Conservation (phyloP, 345 rosid species). For the Punica granatum region DNA sequence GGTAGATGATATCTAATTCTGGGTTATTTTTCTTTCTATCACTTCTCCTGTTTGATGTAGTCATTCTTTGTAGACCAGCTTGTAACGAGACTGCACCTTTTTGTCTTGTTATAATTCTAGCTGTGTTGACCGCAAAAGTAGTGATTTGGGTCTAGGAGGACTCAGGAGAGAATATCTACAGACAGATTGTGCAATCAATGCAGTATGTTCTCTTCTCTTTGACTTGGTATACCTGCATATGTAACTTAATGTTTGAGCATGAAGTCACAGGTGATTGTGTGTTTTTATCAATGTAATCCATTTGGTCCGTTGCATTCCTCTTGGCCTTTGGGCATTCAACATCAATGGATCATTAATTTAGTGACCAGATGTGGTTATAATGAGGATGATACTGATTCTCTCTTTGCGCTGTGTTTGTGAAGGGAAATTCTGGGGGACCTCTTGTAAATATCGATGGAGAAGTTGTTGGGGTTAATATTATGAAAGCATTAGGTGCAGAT, state of each 20-base stretch:
- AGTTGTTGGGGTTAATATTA: slow-evolving; percentile 76
- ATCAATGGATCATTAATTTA: not conserved
- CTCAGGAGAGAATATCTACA: slow-evolving; percentile 78
- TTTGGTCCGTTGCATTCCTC: not conserved
- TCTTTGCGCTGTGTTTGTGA: slow-evolving; percentile 8
- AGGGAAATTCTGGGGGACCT: slow-evolving; percentile 99
- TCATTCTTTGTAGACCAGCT: not conserved
- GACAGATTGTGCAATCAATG: slow-evolving; percentile 85
- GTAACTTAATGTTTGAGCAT: not conserved
- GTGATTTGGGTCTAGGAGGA: slow-evolving; percentile 89
- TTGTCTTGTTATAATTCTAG: slow-evolving; percentile 17
- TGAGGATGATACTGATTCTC: not conserved
- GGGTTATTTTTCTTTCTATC: not conserved
- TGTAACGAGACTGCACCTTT: not conserved
- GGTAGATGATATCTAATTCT: no score
- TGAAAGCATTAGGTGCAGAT: slow-evolving; percentile 76
- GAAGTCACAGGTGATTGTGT: not conserved
- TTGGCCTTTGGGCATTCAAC: not conserved
- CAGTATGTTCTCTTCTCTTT: slow-evolving; percentile 32
- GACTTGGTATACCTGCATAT: not conserved
- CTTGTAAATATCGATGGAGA: slow-evolving; percentile 90
- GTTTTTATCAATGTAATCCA: not conserved
- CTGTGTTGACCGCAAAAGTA: slow-evolving; percentile 92
- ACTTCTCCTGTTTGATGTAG: not conserved
- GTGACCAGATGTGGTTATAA: not conserved